These are phyloP conservation scores for Chlamydomonas asymmetrica DNA, from an alignment of 139 green algal species.

Conservation along the genomic window DNA sequence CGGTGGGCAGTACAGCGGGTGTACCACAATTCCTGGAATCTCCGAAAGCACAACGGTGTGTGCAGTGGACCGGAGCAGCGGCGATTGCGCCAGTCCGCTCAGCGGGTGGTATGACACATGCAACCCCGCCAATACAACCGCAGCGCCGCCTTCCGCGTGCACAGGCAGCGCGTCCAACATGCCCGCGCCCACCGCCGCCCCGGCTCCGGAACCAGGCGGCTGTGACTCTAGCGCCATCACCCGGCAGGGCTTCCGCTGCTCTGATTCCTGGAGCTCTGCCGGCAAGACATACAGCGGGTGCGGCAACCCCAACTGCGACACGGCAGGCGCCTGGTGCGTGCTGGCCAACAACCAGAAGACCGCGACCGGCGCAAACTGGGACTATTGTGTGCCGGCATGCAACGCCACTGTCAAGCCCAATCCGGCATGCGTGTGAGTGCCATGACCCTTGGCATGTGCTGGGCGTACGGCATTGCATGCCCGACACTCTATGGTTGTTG, in stretches of 20 bases:
- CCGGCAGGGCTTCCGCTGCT: background rate
- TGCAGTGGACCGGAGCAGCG: background rate
- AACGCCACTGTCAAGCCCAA: background rate
- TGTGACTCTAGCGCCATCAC: background rate
- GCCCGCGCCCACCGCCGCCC: background rate
- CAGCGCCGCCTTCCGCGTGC: too few relatives aligned
- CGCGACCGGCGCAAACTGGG: background rate
- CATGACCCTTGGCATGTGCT: too few relatives aligned
- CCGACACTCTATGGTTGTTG: too few relatives aligned
- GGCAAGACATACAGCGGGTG: background rate
- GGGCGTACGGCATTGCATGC: too few relatives aligned
- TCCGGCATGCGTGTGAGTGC: too few relatives aligned
- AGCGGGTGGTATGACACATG: conserved; percentile 13
- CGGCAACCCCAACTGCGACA: conserved; percentile 17
- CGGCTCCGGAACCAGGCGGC: background rate
- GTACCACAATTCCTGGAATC: background rate
- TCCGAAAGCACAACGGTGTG: background rate
- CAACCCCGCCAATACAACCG: too few relatives aligned
- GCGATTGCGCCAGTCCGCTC: background rate
- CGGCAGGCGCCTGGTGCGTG: conserved; percentile 1
- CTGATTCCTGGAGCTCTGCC: background rate
- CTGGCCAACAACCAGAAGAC: background rate
- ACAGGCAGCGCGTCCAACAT: background rate
- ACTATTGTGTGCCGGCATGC: background rate
- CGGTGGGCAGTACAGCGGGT: background rate